Conservation (phyloP, 345 rosid genomes). For the Gossypium thurberi region DNA sequence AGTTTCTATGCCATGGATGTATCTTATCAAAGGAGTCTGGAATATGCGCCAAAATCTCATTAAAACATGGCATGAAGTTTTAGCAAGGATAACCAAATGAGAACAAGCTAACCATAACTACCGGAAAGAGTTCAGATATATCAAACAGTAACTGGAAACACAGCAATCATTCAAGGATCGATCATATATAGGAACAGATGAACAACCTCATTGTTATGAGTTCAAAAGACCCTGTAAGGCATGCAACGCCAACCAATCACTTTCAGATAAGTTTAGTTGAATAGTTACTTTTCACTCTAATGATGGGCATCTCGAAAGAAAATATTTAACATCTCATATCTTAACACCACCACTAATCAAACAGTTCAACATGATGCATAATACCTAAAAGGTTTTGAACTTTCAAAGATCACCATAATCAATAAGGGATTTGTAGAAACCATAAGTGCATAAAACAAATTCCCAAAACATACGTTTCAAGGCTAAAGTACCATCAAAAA, state of each 20-base stretch:
- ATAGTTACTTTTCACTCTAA: not conserved
- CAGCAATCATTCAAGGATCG: not conserved
- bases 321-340: not conserved
- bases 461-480: not conserved
- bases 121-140: not conserved
- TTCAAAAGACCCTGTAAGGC: no score
- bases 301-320: not conserved
- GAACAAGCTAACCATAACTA: not conserved
- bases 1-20: not conserved
- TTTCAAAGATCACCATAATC: not conserved
- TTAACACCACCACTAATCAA: not conserved
- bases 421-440: not conserved
- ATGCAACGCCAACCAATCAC: not conserved
- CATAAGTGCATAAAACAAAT: no score
- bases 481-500: conserved; percentile 12
- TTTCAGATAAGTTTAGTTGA: not conserved
- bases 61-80: not conserved
- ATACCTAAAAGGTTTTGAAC: no score
- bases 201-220: not conserved
- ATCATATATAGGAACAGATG: not conserved
- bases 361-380: no score
- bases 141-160: not conserved
- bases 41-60: not conserved
- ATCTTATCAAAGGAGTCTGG: not conserved
- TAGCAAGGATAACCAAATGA: not conserved